Evolutionary conservation across 768 basidiomycete species (phyloP).

Genomic region (Tulasnella sp.): DNA sequence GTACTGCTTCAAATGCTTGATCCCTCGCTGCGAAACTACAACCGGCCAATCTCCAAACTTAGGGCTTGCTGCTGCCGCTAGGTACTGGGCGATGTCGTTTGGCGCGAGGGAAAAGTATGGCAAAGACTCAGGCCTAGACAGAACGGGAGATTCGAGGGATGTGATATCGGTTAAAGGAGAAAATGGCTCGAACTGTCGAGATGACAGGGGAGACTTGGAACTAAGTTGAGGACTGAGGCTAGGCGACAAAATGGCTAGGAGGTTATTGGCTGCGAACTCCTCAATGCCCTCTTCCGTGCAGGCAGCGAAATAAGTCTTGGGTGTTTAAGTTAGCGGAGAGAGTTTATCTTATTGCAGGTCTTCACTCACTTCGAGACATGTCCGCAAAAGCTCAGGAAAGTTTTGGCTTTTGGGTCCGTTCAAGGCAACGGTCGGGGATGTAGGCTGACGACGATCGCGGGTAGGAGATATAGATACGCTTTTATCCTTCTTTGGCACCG

Average conservation of each 20-base stretch:
- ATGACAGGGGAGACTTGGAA: neutral
- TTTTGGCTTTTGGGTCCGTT: too few species aligned
- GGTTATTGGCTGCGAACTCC: neutral
- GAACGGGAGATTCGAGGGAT: too few species aligned
- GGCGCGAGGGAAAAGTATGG: neutral
- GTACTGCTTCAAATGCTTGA: neutral
- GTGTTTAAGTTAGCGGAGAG: neutral
- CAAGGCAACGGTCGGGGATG: too few species aligned
- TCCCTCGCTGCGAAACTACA: neutral
- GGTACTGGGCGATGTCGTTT: neutral
- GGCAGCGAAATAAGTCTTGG: neutral
- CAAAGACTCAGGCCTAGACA: neutral
- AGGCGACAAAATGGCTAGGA: neutral
- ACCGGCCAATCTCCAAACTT: neutral
- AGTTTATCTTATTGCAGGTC: neutral
- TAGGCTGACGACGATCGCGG: too few species aligned
- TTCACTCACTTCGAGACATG: neutral
- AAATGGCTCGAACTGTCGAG: neutral
- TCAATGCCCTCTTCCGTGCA: neutral
- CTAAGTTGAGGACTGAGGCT: neutral
- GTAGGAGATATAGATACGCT: too few species aligned
- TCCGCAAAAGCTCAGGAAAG: too few species aligned
- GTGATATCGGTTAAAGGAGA: too few species aligned
- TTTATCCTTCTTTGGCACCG: too few species aligned
- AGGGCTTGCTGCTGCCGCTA: neutral